phyloP scores from a whole-genome alignment of 352 stramenopile species.

The Phytopythium litorale region DNA sequence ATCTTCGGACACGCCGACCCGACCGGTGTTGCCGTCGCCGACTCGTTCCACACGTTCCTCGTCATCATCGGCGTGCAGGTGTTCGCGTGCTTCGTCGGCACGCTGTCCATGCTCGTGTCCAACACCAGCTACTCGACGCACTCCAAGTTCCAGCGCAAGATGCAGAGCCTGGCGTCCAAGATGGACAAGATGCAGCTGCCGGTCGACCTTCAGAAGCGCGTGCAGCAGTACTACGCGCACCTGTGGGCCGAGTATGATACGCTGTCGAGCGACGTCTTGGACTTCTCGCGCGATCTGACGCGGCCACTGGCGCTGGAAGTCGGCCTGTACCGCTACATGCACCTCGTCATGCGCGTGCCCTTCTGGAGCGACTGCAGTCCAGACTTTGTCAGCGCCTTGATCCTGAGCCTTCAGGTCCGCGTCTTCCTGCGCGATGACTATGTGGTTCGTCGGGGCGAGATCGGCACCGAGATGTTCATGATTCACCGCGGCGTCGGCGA shows the following conservation, averaged over 20 bases:
- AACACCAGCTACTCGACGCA: constrained; percentile 1
- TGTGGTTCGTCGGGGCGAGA: constrained; percentile 22
- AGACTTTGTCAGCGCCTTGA: constrained; percentile 21
- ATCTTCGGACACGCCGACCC: neutral
- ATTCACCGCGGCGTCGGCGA: constrained; percentile 26
- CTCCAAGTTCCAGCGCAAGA: constrained; percentile 16
- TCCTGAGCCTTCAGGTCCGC: constrained; percentile 13
- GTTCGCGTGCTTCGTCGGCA: neutral
- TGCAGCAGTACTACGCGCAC: constrained; percentile 39
- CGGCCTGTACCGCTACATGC: constrained; percentile 17
- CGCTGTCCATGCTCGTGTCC: neutral
- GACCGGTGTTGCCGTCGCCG: neutral
- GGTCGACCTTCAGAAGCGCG: constrained; percentile 25
- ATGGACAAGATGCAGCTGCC: constrained; percentile 37
- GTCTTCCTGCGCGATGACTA: constrained; percentile 27
- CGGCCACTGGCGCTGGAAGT: constrained; percentile 26
- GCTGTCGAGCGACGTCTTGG: constrained; percentile 13
- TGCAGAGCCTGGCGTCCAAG: constrained; percentile 16
- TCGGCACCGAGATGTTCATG: constrained; percentile 25
- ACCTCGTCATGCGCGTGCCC: constrained; percentile 3
- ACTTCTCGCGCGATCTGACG: constrained; percentile 18
- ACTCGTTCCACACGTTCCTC: constrained; percentile 2
- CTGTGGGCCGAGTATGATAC: constrained; percentile 32
- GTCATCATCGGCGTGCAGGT: neutral
- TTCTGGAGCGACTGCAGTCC: constrained; percentile 20